phyloP scores from a whole-genome alignment of 2,329 filamentous ascomycete genomes.

The Cercospora sojina region DNA sequence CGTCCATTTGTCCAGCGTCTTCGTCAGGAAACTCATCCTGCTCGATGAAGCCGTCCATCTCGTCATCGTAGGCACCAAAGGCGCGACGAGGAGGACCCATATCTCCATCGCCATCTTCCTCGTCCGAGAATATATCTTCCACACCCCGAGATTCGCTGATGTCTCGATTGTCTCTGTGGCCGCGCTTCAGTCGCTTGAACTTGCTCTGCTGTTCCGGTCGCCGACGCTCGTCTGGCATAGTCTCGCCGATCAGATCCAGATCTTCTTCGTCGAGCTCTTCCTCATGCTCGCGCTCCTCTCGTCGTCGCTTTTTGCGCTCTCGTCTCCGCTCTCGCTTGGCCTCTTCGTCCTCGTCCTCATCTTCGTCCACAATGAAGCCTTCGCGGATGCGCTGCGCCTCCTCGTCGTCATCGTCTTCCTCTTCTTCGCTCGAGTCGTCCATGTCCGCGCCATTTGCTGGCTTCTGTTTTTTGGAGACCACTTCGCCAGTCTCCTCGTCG shows the following conservation, averaged over 20 bases:
- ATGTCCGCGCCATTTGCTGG: constrained; percentile 49
- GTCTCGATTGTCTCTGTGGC: constrained; percentile 70
- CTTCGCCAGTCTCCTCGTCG: constrained; percentile 70
- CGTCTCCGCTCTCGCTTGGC: constrained; percentile 57
- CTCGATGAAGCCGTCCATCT: constrained; percentile 92
- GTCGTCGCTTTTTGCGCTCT: constrained; percentile 72
- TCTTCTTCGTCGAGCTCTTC: constrained; percentile 90
- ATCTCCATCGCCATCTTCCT: constrained; percentile 68
- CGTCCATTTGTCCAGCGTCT: constrained; percentile 70
- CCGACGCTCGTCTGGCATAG: constrained; percentile 67
- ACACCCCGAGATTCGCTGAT: constrained; percentile 68
- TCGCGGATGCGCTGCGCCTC: constrained; percentile 76
- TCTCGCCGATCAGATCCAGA: constrained; percentile 87
- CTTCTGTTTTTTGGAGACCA: constrained; percentile 37
- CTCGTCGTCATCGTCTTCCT: constrained; percentile 82
- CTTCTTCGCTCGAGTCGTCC: constrained; percentile 88
- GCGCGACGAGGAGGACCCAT: constrained; percentile 44
- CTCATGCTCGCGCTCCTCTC: constrained; percentile 79
- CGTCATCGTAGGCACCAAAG: constrained; percentile 63
- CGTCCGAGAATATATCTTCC: constrained; percentile 92
- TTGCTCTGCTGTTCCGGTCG: constrained; percentile 69
- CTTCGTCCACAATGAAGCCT: constrained; percentile 94
- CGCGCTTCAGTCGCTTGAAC: constrained; percentile 94
- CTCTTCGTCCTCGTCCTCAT: constrained; percentile 76
- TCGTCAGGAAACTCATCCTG: constrained; percentile 91